A percentile compares a stretch with the other conserved stretches of the same genome.
Conservation (phyloP, 139 green algal genomes). For the Micractinium sp. region DNA sequence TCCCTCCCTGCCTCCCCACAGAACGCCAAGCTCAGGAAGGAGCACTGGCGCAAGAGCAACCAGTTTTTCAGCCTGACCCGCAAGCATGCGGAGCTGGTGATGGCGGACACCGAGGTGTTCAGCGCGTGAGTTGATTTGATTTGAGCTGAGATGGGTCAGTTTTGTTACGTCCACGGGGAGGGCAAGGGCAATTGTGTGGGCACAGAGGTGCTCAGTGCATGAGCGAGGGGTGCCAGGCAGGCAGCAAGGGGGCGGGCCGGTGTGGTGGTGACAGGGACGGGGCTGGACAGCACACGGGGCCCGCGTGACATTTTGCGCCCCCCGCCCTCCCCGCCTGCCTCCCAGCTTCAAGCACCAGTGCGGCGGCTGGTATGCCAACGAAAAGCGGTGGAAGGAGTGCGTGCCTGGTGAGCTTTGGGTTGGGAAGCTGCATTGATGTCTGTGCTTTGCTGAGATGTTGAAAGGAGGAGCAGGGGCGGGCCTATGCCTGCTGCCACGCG, state of each 20-base stretch:
- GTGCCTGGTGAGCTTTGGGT: neutral
- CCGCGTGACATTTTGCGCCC: too few relatives aligned
- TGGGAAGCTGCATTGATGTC: neutral
- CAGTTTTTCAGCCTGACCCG: slow-evolving; percentile 43
- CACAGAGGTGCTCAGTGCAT: too few relatives aligned
- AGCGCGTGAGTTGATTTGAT: neutral
- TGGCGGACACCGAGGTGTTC: slow-evolving; percentile 25
- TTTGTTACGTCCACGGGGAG: too few relatives aligned
- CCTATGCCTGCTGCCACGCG: neutral
- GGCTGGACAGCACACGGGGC: too few relatives aligned
- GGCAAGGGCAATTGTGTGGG: too few relatives aligned
- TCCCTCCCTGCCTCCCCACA: neutral
- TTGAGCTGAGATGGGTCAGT: too few relatives aligned
- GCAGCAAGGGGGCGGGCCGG: too few relatives aligned
- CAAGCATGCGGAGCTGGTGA: slow-evolving; percentile 27
- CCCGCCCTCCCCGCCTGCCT: neutral
- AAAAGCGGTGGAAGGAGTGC: neutral
- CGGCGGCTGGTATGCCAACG: slow-evolving; percentile 7
- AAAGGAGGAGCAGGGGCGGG: too few relatives aligned
- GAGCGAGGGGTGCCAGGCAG: too few relatives aligned
- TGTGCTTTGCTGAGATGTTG: neutral
- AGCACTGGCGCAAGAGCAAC: slow-evolving; percentile 39
- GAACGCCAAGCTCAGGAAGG: neutral
- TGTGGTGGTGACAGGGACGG: too few relatives aligned
- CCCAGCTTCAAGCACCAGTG: slow-evolving; percentile 18